phyloP scores from a whole-genome alignment of 352 stramenopile species.

The Phytophthora boehmeriae region DNA sequence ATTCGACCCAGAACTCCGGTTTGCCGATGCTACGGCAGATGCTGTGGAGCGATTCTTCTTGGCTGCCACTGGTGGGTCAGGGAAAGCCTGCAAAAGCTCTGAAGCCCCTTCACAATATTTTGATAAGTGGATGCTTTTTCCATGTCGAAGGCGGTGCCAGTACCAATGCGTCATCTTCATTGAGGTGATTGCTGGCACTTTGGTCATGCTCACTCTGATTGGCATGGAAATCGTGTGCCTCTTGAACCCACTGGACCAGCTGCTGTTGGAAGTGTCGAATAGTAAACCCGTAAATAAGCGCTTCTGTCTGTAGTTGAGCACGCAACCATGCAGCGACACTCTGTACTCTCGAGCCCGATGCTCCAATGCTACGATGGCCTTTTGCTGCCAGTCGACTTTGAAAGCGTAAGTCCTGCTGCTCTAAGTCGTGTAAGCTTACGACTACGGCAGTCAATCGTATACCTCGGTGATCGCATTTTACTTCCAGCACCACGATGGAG shows the following conservation, averaged over 20 bases:
- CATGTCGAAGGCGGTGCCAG: constrained; percentile 23
- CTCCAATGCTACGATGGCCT: constrained; percentile 6
- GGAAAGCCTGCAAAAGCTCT: constrained; percentile 76
- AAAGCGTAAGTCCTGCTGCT: constrained; percentile 66
- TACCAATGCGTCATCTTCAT: constrained; percentile 24
- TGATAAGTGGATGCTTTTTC: constrained; percentile 60
- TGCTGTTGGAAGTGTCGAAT: constrained; percentile 79
- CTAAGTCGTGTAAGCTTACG: constrained; percentile 64
- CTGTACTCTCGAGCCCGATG: constrained; percentile 51
- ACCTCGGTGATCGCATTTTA: constrained; percentile 78
- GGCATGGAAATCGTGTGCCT: constrained; percentile 35
- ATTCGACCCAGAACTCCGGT: not conserved
- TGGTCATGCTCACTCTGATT: constrained; percentile 10
- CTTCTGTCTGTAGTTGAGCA: constrained; percentile 54
- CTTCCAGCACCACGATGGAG: constrained; percentile 64
- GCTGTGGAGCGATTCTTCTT: not conserved
- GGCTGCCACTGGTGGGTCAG: constrained; percentile 33
- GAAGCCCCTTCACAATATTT: constrained; percentile 83
- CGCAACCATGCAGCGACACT: constrained; percentile 56
- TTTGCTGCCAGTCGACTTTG: constrained; percentile 43
- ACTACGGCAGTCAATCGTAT: constrained; percentile 66
- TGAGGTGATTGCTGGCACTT: constrained; percentile 23
- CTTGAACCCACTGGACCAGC: constrained; percentile 62
- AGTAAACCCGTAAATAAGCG: constrained; percentile 78
- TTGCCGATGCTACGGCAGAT: not conserved